phyloP scores from a whole-genome alignment of 768 basidiomycete genomes.

The Suillus spraguei region DNA sequence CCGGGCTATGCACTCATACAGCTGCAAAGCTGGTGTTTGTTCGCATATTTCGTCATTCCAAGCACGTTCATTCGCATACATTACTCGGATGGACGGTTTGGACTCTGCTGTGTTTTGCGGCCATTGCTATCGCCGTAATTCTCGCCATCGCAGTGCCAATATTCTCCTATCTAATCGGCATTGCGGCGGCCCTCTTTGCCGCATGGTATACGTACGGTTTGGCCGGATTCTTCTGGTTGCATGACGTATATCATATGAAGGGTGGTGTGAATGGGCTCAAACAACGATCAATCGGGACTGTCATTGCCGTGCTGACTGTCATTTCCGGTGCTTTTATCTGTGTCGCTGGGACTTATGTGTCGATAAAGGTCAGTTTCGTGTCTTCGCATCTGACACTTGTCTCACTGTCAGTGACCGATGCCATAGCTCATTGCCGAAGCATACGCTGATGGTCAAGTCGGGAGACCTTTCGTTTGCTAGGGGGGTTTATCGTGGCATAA shows the following conservation, averaged over 20 bases:
- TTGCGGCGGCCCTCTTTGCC: conserved; percentile 55
- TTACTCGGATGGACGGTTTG: conserved; percentile 51
- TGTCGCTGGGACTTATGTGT: conserved; percentile 54
- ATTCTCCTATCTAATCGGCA: conserved; percentile 55
- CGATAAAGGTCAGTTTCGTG: conserved; percentile 43
- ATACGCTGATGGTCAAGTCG: conserved; percentile 43
- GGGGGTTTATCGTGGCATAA: not conserved
- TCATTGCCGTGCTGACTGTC: conserved; percentile 45
- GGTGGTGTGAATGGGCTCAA: conserved; percentile 38
- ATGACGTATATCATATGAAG: conserved; percentile 47
- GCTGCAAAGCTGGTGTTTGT: conserved; percentile 57
- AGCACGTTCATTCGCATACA: conserved; percentile 54
- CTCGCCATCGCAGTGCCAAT: conserved; percentile 55
- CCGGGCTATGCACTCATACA: conserved; percentile 50
- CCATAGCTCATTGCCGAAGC: conserved; percentile 48
- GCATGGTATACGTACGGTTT: conserved; percentile 60
- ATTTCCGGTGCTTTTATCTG: conserved; percentile 54
- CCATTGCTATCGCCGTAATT: conserved; percentile 42
- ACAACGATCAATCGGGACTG: conserved; percentile 35
- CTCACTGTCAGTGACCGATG: conserved; percentile 8
- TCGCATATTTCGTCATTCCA: conserved; percentile 49
- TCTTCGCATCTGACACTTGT: conserved; percentile 2
- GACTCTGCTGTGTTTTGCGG: conserved; percentile 42
- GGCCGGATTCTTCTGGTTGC: conserved; percentile 56
- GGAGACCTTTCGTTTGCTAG: conserved; percentile 50